Evolutionary conservation across 495 filamentous ascomycete genomes (phyloP).

Genomic region (Aspergillus baeticus): DNA sequence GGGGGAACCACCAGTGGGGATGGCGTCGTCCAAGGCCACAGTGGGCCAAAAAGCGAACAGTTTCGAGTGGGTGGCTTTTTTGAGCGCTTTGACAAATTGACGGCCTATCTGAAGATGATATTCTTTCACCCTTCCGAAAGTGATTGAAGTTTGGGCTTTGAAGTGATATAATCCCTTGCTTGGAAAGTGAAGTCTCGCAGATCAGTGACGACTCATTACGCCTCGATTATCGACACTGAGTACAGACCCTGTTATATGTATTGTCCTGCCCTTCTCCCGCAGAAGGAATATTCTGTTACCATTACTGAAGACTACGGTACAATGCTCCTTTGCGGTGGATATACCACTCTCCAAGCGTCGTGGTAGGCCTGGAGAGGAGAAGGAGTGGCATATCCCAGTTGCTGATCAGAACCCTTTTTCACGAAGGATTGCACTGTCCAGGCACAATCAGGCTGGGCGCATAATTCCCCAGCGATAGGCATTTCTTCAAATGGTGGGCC

Average conservation of each 20-base stretch:
- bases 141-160: background rate
- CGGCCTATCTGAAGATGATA: conserved; percentile 18
- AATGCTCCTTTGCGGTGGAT: too few species aligned
- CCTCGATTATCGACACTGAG: background rate
- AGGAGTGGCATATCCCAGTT: background rate
- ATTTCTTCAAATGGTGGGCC: too few species aligned
- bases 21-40: conserved; percentile 22
- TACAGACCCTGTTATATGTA: too few species aligned
- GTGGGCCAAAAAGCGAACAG: conserved; percentile 5
- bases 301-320: too few species aligned
- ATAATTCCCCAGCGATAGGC: too few species aligned
- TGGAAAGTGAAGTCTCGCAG: background rate
- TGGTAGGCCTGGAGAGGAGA: too few species aligned
- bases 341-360: too few species aligned
- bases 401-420: background rate
- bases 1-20: conserved; percentile 25
- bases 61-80: conserved; percentile 18
- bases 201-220: background rate
- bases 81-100: conserved; percentile 18
- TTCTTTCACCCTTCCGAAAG: background rate
- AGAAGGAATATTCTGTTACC: too few species aligned
- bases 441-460: background rate
- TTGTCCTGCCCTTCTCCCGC: too few species aligned
- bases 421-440: background rate
- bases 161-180: conserved; percentile 1